Percentiles rank a stretch among this genome's conserved stretches.
Conservation (phyloP, 495 filamentous ascomycete genomes). For the Penicillium mononematosum region DNA sequence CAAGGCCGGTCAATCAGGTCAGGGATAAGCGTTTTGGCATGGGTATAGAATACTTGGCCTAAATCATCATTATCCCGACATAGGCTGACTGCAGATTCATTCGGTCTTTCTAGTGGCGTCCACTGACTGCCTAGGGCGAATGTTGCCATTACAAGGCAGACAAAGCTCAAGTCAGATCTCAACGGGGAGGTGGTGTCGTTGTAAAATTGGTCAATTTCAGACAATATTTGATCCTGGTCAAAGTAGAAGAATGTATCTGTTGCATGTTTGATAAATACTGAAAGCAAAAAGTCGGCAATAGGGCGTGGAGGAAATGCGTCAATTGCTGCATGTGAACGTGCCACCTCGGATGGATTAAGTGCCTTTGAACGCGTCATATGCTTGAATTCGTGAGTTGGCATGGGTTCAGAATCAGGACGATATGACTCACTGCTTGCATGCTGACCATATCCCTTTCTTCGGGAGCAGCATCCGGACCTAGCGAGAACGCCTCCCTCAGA, state of each 20-base stretch:
- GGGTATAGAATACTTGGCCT: conserved; percentile 18
- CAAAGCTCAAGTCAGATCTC: conserved; percentile 18
- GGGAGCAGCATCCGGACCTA: conserved; percentile 10
- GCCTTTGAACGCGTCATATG: conserved; percentile 15
- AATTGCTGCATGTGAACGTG: conserved; percentile 10
- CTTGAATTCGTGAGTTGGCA: conserved; percentile 3
- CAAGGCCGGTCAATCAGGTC: conserved; percentile 23
- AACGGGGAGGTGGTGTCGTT: conserved; percentile 10
- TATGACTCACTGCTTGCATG: conserved; percentile 20
- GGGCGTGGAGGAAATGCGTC: conserved; percentile 23
- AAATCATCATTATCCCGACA: conserved; percentile 12
- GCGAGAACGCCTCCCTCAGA: conserved; percentile 24
- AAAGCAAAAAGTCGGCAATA: conserved; percentile 26
- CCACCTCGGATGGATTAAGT: conserved; percentile 15
- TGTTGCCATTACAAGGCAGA: conserved; percentile 20
- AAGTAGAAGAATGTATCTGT: conserved; percentile 29
- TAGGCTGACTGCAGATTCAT: neutral
- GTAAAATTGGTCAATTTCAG: conserved; percentile 24
- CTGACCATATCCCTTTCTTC: conserved; percentile 18
- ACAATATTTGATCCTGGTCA: conserved; percentile 23
- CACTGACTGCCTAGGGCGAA: conserved; percentile 31
- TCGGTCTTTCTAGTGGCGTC: conserved; percentile 20
- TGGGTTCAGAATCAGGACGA: neutral
- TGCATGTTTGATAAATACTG: conserved; percentile 23
- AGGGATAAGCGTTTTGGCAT: conserved; percentile 22